phyloP scores from a whole-genome alignment of 139 green algal species.

The Chlorella sorokiniana region DNA sequence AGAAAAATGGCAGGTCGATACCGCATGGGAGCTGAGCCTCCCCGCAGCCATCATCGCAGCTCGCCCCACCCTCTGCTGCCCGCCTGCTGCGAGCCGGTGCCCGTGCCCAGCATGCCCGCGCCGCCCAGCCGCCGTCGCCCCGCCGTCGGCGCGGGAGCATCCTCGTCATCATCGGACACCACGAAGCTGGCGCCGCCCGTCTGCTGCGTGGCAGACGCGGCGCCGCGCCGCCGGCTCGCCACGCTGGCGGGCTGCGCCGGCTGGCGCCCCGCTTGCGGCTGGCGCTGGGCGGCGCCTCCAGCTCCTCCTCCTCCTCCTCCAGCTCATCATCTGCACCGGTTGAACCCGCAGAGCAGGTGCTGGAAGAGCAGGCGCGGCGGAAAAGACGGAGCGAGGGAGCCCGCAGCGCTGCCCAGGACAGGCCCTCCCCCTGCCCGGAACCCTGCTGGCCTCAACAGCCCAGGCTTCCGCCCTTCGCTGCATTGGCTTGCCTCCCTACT shows the following conservation, averaged over 20 bases:
- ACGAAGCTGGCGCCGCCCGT: constrained; percentile 7
- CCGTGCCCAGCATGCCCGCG: constrained; percentile 10
- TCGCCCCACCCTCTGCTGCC: constrained; percentile 4
- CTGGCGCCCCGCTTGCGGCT: constrained; percentile 5
- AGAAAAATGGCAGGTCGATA: too few species aligned
- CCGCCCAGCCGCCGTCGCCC: neutral
- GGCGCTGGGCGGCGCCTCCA: neutral
- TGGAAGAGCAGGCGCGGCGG: too few species aligned
- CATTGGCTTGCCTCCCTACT: neutral
- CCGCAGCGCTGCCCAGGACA: too few species aligned
- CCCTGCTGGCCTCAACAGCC: too few species aligned
- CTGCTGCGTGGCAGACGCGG: neutral
- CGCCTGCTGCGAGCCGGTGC: constrained; percentile 13
- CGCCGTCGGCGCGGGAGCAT: neutral
- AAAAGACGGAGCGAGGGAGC: too few species aligned
- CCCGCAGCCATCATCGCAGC: neutral
- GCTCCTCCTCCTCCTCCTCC: constrained; percentile 9
- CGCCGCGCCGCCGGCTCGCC: neutral
- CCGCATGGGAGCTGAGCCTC: too few species aligned
- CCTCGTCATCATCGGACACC: constrained; percentile 22
- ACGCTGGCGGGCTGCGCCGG: neutral
- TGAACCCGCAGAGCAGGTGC: too few species aligned
- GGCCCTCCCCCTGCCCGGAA: too few species aligned
- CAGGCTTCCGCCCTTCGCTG: too few species aligned
- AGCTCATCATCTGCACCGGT: neutral